These are phyloP conservation scores for Striga hermonthica DNA, from an alignment of 305 asterid genomes.

Conservation along the genomic window DNA sequence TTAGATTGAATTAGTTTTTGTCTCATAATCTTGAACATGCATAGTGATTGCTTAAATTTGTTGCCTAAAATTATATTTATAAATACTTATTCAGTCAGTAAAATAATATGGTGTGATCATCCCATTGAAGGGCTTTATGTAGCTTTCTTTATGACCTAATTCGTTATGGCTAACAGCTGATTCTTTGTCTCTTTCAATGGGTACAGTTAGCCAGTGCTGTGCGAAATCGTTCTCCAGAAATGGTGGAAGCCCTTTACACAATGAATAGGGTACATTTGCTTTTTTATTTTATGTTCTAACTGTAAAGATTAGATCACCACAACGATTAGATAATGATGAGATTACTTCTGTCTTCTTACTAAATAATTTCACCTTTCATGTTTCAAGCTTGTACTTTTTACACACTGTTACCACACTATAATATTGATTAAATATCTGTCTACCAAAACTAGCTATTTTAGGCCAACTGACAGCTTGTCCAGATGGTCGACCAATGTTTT, in stretches of 20 bases:
- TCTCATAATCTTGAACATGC: constrained; percentile 16
- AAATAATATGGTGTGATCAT: constrained; percentile 22
- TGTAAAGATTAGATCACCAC: constrained; percentile 5
- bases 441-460: constrained; percentile 15
- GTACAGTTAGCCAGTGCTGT: constrained; percentile 72
- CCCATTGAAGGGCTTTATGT: constrained; percentile 24
- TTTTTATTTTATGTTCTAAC: constrained; percentile 17
- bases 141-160: constrained; percentile 20
- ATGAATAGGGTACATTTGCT: constrained; percentile 64
- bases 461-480: constrained; percentile 11
- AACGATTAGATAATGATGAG: no score
- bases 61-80: constrained; percentile 22
- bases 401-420: constrained; percentile 10
- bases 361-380: constrained; percentile 22
- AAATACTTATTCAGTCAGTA: constrained; percentile 11
- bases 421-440: constrained; percentile 16
- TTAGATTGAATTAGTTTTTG: constrained; percentile 35
- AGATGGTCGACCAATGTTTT: constrained; percentile 11
- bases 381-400: constrained; percentile 21
- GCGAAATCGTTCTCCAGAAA: constrained; percentile 62
- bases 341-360: constrained; percentile 15
- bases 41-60: constrained; percentile 26
- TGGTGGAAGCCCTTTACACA: constrained; percentile 88
- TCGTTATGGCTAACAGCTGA: constrained; percentile 30
- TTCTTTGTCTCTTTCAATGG: constrained; percentile 29